Percentiles rank a stretch among this genome's conserved stretches.
Conservation (phyloP, 2,329 filamentous ascomycete species). For the Ascosphaera pollenicola region DNA sequence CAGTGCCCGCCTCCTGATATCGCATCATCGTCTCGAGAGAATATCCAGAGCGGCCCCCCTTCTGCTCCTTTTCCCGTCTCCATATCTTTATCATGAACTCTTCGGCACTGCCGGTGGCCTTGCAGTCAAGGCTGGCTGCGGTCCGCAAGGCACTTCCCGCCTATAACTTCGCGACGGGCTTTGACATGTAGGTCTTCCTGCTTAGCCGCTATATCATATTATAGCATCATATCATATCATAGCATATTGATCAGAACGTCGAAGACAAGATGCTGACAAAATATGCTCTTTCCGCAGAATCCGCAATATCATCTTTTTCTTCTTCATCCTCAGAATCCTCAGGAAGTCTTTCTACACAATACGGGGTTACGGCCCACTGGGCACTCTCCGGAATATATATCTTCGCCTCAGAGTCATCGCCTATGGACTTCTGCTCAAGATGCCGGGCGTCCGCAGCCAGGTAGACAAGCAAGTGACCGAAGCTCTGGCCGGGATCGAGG, state of each 20-base stretch:
- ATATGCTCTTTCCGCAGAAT: conserved; percentile 27
- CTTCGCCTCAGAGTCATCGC: conserved; percentile 44
- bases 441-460: conserved; percentile 67
- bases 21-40: no score
- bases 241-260: not conserved
- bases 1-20: no score
- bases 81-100: conserved; percentile 14
- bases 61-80: conserved; percentile 4
- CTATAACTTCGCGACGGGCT: conserved; percentile 16
- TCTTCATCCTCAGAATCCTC: conserved; percentile 68
- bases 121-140: conserved; percentile 23
- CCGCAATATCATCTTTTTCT: conserved; percentile 69
- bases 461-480: conserved; percentile 69
- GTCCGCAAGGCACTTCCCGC: conserved; percentile 13
- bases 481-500: conserved; percentile 57
- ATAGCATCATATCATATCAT: no score
- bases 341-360: conserved; percentile 65
- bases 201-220: no score
- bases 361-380: conserved; percentile 69
- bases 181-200: conserved; percentile 19
- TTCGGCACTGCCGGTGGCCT: conserved; percentile 19
- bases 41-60: not conserved
- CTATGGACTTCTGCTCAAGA: conserved; percentile 68
- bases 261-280: no score
- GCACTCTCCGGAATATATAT: conserved; percentile 56